Percentiles rank a stretch among this genome's conserved stretches.
These are phyloP conservation scores for Talaromyces funiculosus DNA, from an alignment of 2,329 filamentous ascomycete species.

Conservation along the genomic window DNA sequence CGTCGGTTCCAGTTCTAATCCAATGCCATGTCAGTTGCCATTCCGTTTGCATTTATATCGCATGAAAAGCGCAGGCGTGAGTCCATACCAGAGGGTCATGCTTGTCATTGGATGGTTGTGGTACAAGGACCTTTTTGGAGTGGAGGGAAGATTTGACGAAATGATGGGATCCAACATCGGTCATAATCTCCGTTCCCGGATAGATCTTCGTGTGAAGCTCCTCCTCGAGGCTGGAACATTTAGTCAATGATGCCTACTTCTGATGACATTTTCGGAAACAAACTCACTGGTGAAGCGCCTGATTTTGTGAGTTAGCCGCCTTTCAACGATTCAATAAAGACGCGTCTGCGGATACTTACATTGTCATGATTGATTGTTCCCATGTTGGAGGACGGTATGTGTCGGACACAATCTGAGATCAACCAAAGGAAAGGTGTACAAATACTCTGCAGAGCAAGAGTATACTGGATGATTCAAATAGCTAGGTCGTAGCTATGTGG, in stretches of 20 bases:
- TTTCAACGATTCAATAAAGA: not conserved
- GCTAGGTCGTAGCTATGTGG: not conserved
- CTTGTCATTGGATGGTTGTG: constrained; percentile 45
- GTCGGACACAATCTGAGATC: not conserved
- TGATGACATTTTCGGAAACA: not conserved
- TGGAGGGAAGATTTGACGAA: constrained; percentile 53
- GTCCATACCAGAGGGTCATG: constrained; percentile 41
- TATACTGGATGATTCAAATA: not conserved
- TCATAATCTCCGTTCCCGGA: constrained; percentile 56
- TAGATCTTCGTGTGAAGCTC: constrained; percentile 51
- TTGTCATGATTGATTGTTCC: not conserved
- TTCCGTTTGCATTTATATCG: not conserved
- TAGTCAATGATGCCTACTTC: constrained; percentile 26
- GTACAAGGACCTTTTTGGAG: constrained; percentile 42
- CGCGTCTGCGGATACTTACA: not conserved
- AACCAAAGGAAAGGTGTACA: not conserved
- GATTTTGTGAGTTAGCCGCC: not conserved
- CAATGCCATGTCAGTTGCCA: not conserved
- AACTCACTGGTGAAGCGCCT: constrained; percentile 1
- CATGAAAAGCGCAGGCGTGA: not conserved
- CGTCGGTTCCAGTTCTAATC: constrained; percentile 42
- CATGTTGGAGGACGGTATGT: not conserved
- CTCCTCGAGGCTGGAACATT: constrained; percentile 35
- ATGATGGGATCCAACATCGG: constrained; percentile 57
- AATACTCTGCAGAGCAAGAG: not conserved